Conservation (phyloP, 2,329 filamentous ascomycete species). For the Sarocladium strictum region DNA sequence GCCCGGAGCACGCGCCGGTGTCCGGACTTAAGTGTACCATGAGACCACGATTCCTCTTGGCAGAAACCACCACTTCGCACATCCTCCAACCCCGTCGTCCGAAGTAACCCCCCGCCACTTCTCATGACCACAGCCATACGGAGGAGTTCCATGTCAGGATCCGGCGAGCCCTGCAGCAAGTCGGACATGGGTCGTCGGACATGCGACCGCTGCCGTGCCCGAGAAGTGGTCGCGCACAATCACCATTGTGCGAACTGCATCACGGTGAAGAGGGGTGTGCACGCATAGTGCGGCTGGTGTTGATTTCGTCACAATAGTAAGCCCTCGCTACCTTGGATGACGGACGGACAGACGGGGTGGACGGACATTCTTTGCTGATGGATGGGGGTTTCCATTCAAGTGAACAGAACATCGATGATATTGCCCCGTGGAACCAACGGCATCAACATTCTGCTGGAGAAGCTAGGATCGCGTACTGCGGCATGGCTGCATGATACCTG, state of each 20-base stretch:
- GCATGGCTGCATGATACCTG: background rate
- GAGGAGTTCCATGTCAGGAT: too few species aligned
- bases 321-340: too few species aligned
- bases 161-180: too few species aligned
- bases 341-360: too few species aligned
- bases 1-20: too few species aligned
- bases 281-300: slow-evolving; percentile 25
- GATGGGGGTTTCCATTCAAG: slow-evolving; percentile 18
- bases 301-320: slow-evolving; percentile 32
- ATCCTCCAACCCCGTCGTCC: too few species aligned
- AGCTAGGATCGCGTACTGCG: slow-evolving; percentile 13
- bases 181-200: background rate
- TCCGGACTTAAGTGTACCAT: too few species aligned
- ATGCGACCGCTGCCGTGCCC: slow-evolving; percentile 6
- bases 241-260: slow-evolving; percentile 24
- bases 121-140: too few species aligned
- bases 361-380: too few species aligned
- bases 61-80: background rate
- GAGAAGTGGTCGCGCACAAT: slow-evolving; percentile 11
- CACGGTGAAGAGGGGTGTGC: slow-evolving; percentile 24
- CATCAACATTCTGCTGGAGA: slow-evolving; percentile 22
- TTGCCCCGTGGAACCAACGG: slow-evolving; percentile 25
- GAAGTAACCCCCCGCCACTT: background rate
- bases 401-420: slow-evolving; percentile 30
- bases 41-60: too few species aligned